Conservation (phyloP, 2,329 filamentous ascomycete genomes). For the Alternaria sp. region DNA sequence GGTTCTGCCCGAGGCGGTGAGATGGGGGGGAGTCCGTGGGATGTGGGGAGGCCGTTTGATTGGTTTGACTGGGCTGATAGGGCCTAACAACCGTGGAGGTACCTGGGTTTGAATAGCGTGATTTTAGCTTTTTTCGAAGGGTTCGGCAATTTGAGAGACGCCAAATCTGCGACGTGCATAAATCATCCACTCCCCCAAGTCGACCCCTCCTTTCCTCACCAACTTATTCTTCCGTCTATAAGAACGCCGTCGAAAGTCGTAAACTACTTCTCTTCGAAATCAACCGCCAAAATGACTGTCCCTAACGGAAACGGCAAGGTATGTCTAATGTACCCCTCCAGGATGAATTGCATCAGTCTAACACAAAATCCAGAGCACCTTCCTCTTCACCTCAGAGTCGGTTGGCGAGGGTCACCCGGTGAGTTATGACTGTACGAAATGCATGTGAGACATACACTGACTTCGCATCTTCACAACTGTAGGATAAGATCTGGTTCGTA, state of each 20-base stretch:
- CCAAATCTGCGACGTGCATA: neutral
- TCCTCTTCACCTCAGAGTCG: constrained; percentile 58
- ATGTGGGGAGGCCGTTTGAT: constrained; percentile 17
- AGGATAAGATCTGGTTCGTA: constrained; percentile 83
- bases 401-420: constrained; percentile 70
- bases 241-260: constrained; percentile 37
- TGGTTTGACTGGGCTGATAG: neutral
- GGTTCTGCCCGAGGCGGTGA: constrained; percentile 15
- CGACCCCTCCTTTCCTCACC: constrained; percentile 17
- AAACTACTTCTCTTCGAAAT: constrained; percentile 5
- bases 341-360: constrained; percentile 15
- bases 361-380: constrained; percentile 44
- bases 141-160: constrained; percentile 38
- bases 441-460: no score
- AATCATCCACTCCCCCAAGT: constrained; percentile 35
- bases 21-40: neutral
- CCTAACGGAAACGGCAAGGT: constrained; percentile 43
- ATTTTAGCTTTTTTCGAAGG: no score
- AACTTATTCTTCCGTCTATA: constrained; percentile 18
- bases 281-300: constrained; percentile 37
- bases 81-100: no score
- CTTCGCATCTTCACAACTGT: no score
- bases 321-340: constrained; percentile 21
- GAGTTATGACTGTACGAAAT: no score
- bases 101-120: no score